These are phyloP conservation scores for Ascoidea asiatica DNA, from an alignment of 805 yeast genomes.

Conservation along the genomic window DNA sequence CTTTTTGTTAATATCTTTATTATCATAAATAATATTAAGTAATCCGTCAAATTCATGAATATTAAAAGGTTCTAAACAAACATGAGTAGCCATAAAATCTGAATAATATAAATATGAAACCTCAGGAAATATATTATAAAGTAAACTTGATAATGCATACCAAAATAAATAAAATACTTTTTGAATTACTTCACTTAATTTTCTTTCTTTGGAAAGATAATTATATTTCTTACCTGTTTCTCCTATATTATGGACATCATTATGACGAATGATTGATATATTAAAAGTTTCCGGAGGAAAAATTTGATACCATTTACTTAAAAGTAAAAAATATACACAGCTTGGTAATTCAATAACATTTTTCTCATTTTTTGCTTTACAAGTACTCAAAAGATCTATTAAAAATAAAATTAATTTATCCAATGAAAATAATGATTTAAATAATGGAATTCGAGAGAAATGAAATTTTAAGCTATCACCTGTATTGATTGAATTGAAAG, in stretches of 20 bases:
- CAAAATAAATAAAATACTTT: background rate
- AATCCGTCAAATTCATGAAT: background rate
- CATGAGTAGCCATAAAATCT: background rate
- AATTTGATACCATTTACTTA: background rate
- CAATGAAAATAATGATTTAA: too few species aligned
- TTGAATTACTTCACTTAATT: background rate
- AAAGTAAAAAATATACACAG: background rate
- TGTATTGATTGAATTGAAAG: too few species aligned
- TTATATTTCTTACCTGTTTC: too few species aligned
- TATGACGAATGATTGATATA: background rate
- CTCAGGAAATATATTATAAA: background rate
- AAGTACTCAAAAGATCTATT: background rate
- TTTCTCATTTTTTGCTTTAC: background rate
- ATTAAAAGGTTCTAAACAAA: background rate
- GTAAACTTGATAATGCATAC: background rate
- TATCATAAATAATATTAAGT: too few species aligned
- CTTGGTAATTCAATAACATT: background rate
- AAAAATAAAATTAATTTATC: background rate
- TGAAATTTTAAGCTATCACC: too few species aligned
- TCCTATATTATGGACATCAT: too few species aligned
- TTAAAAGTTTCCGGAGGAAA: background rate
- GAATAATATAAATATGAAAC: background rate
- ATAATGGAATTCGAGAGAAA: background rate
- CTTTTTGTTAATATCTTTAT: background rate
- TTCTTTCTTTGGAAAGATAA: background rate